phyloP scores from a whole-genome alignment of 2,329 filamentous ascomycete genomes.

The Aspergillus caelatus region DNA sequence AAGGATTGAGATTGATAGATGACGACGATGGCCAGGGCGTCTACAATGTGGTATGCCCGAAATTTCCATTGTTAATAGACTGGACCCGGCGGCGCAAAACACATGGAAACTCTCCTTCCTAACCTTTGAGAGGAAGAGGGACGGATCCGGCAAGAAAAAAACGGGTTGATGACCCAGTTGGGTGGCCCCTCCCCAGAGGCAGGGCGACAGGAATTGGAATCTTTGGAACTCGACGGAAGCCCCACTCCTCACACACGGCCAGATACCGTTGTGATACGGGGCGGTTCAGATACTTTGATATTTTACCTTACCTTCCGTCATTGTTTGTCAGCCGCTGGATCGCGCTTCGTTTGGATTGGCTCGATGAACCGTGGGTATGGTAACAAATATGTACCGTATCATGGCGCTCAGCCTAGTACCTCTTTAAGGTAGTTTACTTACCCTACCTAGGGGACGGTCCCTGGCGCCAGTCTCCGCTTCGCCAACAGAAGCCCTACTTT shows the following conservation, averaged over 20 bases:
- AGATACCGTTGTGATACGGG: constrained; percentile 11
- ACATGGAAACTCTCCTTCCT: constrained; percentile 1
- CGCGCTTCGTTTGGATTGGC: background rate
- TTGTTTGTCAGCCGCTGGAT: background rate
- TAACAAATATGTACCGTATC: constrained; percentile 9
- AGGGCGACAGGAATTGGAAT: constrained; percentile 16
- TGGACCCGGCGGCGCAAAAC: background rate
- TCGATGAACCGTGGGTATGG: background rate
- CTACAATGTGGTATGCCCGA: background rate
- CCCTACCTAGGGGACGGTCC: constrained; percentile 12
- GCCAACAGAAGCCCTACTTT: constrained; percentile 19
- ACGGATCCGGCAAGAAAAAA: constrained; percentile 2
- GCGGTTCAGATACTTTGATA: constrained; percentile 11
- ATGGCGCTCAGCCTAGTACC: constrained; percentile 2
- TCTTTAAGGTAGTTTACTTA: background rate
- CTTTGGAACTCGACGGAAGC: constrained; percentile 22
- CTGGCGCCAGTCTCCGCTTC: constrained; percentile 27
- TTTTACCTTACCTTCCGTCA: background rate
- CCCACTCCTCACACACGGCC: constrained; percentile 11
- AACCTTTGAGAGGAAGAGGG: background rate
- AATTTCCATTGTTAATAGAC: constrained; percentile 2
- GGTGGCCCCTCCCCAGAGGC: constrained; percentile 1
- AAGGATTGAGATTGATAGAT: background rate
- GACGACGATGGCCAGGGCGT: background rate
- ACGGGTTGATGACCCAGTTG: constrained; percentile 6